Conservation (phyloP, 495 filamentous ascomycete genomes). For the Penicillium desertorum region DNA sequence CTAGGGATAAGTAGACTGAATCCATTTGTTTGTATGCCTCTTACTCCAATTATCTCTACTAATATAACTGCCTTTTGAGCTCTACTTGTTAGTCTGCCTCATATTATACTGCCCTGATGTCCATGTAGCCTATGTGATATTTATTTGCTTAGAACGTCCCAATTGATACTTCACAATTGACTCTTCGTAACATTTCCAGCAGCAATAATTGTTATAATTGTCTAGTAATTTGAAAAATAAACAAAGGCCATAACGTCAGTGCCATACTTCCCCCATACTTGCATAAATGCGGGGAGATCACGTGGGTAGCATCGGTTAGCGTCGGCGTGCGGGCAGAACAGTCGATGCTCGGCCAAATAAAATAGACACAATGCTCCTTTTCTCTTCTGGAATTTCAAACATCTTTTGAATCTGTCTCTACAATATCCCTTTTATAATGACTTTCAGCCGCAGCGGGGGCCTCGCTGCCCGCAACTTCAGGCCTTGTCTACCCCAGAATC, state of each 20-base stretch:
- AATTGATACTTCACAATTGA: not conserved
- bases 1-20: not conserved
- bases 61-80: not conserved
- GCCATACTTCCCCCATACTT: constrained; percentile 4
- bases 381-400: constrained; percentile 6
- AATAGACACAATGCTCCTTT: constrained; percentile 22
- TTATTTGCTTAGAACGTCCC: not conserved
- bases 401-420: constrained; percentile 6
- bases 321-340: constrained; percentile 31
- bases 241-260: not conserved
- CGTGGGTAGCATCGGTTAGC: constrained; percentile 45
- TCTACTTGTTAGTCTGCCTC: not conserved
- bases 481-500: constrained; percentile 28
- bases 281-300: constrained; percentile 33
- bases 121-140: not conserved
- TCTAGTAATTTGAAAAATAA: not conserved
- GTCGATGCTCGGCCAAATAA: constrained; percentile 12
- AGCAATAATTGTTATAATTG: too few relatives aligned
- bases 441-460: constrained; percentile 32
- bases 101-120: not conserved
- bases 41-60: not conserved
- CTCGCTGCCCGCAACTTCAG: constrained; percentile 30
- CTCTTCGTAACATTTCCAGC: not conserved
- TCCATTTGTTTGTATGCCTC: not conserved
- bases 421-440: constrained; percentile 33